Percentiles rank a stretch among this genome's conserved stretches.
Conservation (phyloP, 2,329 filamentous ascomycete genomes). For the Fonsecaea erecta region DNA sequence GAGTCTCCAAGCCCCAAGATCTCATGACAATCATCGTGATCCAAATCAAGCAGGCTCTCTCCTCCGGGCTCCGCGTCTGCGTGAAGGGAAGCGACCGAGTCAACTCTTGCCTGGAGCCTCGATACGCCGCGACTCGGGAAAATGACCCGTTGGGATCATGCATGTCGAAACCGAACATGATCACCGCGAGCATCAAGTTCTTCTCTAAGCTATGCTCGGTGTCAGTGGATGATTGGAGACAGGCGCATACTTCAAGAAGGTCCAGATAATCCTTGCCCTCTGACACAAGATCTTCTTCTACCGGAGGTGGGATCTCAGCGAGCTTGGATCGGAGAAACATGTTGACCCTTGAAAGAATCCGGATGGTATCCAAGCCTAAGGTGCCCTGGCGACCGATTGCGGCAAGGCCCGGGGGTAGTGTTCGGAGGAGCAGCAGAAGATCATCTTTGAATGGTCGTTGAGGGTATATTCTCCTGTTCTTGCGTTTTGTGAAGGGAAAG, state of each 20-base stretch:
- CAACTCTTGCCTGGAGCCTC: constrained; percentile 26
- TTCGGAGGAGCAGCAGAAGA: constrained; percentile 15
- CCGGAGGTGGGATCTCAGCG: neutral
- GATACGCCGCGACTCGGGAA: constrained; percentile 20
- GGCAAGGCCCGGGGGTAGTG: constrained; percentile 18
- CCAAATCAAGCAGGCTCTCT: constrained; percentile 25
- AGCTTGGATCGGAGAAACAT: constrained; percentile 18
- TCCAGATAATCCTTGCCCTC: constrained; percentile 26
- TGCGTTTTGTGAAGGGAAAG: constrained; percentile 21
- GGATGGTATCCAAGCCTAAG: constrained; percentile 21
- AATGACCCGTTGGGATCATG: constrained; percentile 13
- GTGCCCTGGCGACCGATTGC: constrained; percentile 16
- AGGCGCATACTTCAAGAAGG: constrained; percentile 26
- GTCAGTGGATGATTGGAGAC: constrained; percentile 26
- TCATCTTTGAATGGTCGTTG: constrained; percentile 19
- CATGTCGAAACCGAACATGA: constrained; percentile 26
- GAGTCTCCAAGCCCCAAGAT: constrained; percentile 16
- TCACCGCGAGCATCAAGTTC: constrained; percentile 27
- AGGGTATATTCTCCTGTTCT: constrained; percentile 18
- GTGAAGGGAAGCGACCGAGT: constrained; percentile 26
- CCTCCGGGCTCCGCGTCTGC: neutral
- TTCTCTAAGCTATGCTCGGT: constrained; percentile 30
- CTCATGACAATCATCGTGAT: constrained; percentile 27
- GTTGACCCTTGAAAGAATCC: constrained; percentile 28
- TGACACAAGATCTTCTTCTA: constrained; percentile 12